Conservation (phyloP, 2,329 filamentous ascomycete species). For the Pseudogymnoascus sp. region DNA sequence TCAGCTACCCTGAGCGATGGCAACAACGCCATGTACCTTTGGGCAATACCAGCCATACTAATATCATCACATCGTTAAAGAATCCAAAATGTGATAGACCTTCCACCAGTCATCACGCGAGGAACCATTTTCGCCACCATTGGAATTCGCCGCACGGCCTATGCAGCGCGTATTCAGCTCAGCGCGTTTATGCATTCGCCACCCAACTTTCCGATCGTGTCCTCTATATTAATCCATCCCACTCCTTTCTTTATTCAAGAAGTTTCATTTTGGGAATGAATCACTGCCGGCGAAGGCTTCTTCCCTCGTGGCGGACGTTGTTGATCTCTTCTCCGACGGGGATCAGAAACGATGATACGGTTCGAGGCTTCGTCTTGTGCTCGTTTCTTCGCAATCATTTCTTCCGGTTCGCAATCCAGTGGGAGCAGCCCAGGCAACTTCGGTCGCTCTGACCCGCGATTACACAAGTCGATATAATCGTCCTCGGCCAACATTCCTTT, state of each 20-base stretch:
- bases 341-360: neutral
- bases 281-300: neutral
- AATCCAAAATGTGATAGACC: neutral
- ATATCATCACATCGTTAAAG: neutral
- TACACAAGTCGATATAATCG: constrained; percentile 13
- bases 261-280: neutral
- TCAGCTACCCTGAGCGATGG: neutral
- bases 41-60: neutral
- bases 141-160: neutral
- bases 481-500: constrained; percentile 25
- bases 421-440: neutral
- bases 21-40: neutral
- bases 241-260: neutral
- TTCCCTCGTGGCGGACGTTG: neutral
- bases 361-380: neutral
- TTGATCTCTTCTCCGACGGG: neutral
- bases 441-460: neutral
- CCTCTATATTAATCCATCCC: neutral
- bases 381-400: neutral
- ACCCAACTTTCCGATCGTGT: neutral
- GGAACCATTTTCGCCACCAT: neutral
- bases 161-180: neutral
- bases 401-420: neutral
- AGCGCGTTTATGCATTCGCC: neutral
- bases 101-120: neutral